phyloP scores from a whole-genome alignment of 2,329 filamentous ascomycete genomes.

The Talaromyces funiculosus region DNA sequence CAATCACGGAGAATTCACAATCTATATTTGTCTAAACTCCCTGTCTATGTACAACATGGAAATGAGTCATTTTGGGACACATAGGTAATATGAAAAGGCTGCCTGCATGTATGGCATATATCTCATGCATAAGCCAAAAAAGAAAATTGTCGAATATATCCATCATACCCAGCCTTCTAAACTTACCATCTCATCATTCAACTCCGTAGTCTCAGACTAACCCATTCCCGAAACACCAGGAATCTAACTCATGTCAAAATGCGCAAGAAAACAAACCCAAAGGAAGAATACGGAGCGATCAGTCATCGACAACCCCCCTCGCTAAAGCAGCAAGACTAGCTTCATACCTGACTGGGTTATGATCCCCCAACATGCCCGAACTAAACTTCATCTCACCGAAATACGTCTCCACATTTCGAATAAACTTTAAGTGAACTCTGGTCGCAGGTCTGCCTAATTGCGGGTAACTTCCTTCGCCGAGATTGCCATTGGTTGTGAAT shows the following conservation, averaged over 20 bases:
- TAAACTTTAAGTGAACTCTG: slow-evolving; percentile 63
- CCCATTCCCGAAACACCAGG: not conserved
- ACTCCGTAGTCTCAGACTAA: not conserved
- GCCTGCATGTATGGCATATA: not conserved
- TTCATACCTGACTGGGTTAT: slow-evolving; percentile 70
- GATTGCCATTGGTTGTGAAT: slow-evolving; percentile 51
- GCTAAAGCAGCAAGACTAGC: slow-evolving; percentile 58
- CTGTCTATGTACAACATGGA: not conserved
- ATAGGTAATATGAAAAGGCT: not conserved
- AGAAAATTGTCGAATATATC: too few species aligned
- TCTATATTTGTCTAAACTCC: not conserved
- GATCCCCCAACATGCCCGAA: slow-evolving; percentile 68
- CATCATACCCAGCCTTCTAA: not conserved
- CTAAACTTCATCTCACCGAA: slow-evolving; percentile 69
- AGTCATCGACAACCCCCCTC: slow-evolving; percentile 40
- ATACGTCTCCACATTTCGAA: slow-evolving; percentile 63
- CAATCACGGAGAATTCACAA: not conserved
- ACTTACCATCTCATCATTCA: not conserved
- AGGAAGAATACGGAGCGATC: not conserved
- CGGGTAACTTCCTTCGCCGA: slow-evolving; percentile 37
- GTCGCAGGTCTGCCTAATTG: slow-evolving; percentile 60
- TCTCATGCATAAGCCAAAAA: too few species aligned
- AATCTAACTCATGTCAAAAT: not conserved
- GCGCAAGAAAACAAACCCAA: not conserved
- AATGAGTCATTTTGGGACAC: not conserved